Conservation (phyloP, 441 rosid genomes). For the Gossypium lobatum region DNA sequence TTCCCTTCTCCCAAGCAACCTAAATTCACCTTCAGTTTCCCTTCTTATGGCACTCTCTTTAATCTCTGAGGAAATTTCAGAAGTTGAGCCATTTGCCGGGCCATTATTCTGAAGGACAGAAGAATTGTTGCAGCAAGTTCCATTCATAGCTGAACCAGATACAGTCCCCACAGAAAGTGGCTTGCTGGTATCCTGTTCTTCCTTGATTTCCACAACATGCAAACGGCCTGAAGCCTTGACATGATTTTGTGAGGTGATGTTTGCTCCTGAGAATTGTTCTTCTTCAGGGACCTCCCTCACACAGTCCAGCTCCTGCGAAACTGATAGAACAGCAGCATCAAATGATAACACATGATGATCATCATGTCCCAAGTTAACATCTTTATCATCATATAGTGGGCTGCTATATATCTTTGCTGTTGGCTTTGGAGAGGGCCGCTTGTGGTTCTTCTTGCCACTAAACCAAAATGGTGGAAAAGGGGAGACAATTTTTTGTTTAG, state of each 20-base stretch:
- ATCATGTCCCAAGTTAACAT: background rate
- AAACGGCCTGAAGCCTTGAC: conserved; percentile 22
- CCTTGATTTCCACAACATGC: conserved; percentile 58
- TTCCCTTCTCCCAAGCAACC: conserved; percentile 81
- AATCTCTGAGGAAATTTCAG: conserved; percentile 43
- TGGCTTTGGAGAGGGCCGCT: conserved; percentile 46
- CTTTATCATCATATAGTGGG: background rate
- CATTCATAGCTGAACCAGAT: conserved; percentile 22
- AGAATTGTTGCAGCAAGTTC: conserved; percentile 25
- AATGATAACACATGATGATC: conserved; percentile 51
- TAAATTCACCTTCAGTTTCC: conserved; percentile 92
- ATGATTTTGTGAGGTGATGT: conserved; percentile 16
- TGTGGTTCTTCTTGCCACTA: background rate
- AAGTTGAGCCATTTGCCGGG: conserved; percentile 40
- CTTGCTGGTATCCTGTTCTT: conserved; percentile 40
- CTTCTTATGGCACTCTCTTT: conserved; percentile 93
- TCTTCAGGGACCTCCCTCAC: conserved; percentile 50
- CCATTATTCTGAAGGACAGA: conserved; percentile 21
- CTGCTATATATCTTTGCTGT: conserved; percentile 34
- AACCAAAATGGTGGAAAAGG: background rate
- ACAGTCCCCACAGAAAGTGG: conserved; percentile 15
- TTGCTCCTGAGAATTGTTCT: conserved; percentile 31
- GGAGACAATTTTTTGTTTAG: background rate
- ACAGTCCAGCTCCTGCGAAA: conserved; percentile 57
- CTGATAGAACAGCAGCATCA: conserved; percentile 91